A percentile compares a stretch with the other conserved stretches of the same genome.
Conservation (phyloP, 163 green algal genomes). For the Volvox carteri region DNA sequence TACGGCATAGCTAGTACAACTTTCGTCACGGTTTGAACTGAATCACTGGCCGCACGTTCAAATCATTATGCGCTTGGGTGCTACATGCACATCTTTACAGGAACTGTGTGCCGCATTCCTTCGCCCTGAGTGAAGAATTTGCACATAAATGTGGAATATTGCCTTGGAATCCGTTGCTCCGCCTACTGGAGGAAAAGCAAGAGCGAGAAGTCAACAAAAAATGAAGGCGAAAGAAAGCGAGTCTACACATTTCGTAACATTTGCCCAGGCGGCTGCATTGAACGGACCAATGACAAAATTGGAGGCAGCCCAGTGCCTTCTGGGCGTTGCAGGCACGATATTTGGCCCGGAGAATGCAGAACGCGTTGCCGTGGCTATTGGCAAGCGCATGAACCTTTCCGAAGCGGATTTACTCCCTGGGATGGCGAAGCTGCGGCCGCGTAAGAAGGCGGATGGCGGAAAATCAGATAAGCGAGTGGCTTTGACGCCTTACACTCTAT, state of each 20-base stretch:
- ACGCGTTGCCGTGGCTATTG: neutral
- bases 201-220: too few relatives aligned
- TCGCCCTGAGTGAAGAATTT: too few relatives aligned
- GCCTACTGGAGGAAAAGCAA: too few relatives aligned
- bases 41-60: too few relatives aligned
- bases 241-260: neutral
- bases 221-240: neutral
- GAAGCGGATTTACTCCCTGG: neutral
- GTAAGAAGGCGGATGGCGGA: too few relatives aligned
- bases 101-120: too few relatives aligned
- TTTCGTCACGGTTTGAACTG: too few relatives aligned
- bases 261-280: slow-evolving; percentile 5
- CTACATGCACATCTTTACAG: too few relatives aligned
- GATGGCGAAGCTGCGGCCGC: neutral
- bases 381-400: neutral
- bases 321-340: neutral
- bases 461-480: neutral
- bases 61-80: too few relatives aligned
- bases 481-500: neutral
- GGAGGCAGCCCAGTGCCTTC: neutral
- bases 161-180: too few relatives aligned
- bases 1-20: too few relatives aligned
- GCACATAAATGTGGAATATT: too few relatives aligned
- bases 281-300: neutral
- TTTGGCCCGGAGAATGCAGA: neutral